These are phyloP conservation scores for Boletales sp. DNA, from an alignment of 768 basidiomycete species.

Conservation along the genomic window DNA sequence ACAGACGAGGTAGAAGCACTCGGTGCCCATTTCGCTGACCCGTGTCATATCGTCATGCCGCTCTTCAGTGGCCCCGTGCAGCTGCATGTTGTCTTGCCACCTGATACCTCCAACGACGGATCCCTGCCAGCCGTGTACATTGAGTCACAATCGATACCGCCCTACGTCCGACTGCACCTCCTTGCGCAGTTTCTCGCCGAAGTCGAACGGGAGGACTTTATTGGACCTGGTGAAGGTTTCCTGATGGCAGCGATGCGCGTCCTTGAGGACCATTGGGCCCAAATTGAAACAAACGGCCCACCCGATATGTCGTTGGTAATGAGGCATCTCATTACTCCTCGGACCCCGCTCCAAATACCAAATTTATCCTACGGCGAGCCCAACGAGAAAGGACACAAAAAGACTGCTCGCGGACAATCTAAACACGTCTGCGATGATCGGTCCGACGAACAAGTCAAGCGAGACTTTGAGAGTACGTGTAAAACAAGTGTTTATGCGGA, in stretches of 20 bases:
- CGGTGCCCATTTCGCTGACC: conserved; percentile 47
- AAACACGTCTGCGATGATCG: conserved; percentile 37
- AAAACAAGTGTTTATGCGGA: conserved; percentile 47
- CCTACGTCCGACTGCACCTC: conserved; percentile 85
- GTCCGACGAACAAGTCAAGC: conserved; percentile 46
- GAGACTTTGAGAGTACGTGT: conserved; percentile 48
- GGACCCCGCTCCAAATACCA: conserved; percentile 9
- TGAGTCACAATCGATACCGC: conserved; percentile 61
- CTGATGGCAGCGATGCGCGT: conserved; percentile 66
- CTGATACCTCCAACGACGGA: conserved; percentile 37
- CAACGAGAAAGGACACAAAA: background rate
- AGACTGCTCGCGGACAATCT: conserved; percentile 1
- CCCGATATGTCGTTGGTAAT: conserved; percentile 73
- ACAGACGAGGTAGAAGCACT: conserved; percentile 52
- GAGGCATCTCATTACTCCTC: conserved; percentile 25
- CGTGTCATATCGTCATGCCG: conserved; percentile 54
- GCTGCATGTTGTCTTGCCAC: conserved; percentile 62
- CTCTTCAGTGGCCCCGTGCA: conserved; percentile 61
- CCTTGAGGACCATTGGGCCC: conserved; percentile 68
- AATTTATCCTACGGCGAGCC: conserved; percentile 8
- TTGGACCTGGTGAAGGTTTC: conserved; percentile 69
- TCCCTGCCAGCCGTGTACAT: conserved; percentile 68
- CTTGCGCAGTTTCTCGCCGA: conserved; percentile 58
- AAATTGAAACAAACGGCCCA: conserved; percentile 64
- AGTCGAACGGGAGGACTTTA: conserved; percentile 50